A percentile compares a stretch with the other conserved stretches of the same genome.
phyloP scores from a whole-genome alignment of 208 protist species.

The Wallacemonas sp. region DNA sequence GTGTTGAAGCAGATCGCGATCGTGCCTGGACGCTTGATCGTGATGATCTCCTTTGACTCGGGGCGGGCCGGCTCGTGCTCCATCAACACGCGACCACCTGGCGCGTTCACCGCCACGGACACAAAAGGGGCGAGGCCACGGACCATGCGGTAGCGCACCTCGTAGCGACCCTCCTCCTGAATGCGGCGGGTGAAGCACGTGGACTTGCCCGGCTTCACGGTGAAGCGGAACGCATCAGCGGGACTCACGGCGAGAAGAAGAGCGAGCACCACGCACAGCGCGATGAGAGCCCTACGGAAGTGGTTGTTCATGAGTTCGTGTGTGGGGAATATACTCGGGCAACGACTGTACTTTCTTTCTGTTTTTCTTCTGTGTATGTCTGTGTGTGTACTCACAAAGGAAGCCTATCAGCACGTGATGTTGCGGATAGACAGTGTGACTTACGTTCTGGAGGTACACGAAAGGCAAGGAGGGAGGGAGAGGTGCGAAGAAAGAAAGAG shows the following conservation, averaged over 20 bases:
- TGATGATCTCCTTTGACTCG: conserved; percentile 55
- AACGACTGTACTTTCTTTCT: too few relatives aligned
- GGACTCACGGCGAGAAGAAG: conserved; percentile 14
- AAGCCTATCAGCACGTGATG: neutral
- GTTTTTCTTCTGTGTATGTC: neutral
- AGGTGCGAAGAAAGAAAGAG: neutral
- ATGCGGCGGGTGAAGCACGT: conserved; percentile 76
- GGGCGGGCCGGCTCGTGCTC: conserved; percentile 55
- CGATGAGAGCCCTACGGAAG: neutral
- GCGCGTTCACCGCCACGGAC: conserved; percentile 55
- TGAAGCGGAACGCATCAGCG: conserved; percentile 60
- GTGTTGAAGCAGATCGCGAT: conserved; percentile 78
- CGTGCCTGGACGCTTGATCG: conserved; percentile 27
- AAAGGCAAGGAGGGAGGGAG: neutral
- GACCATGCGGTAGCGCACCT: conserved; percentile 74
- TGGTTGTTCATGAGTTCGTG: neutral
- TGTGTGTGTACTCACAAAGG: neutral
- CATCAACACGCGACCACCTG: conserved; percentile 44
- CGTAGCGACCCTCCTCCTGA: conserved; percentile 52
- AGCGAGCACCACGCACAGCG: conserved; percentile 11
- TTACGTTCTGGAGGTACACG: too few relatives aligned
- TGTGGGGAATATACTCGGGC: neutral
- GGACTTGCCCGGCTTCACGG: conserved; percentile 38
- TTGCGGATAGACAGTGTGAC: neutral
- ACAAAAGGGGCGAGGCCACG: conserved; percentile 65